Percentiles rank a stretch among this genome's conserved stretches.
Evolutionary conservation across 2,329 filamentous ascomycete species (phyloP).

Genomic region (Aureobasidium leucospermi): DNA sequence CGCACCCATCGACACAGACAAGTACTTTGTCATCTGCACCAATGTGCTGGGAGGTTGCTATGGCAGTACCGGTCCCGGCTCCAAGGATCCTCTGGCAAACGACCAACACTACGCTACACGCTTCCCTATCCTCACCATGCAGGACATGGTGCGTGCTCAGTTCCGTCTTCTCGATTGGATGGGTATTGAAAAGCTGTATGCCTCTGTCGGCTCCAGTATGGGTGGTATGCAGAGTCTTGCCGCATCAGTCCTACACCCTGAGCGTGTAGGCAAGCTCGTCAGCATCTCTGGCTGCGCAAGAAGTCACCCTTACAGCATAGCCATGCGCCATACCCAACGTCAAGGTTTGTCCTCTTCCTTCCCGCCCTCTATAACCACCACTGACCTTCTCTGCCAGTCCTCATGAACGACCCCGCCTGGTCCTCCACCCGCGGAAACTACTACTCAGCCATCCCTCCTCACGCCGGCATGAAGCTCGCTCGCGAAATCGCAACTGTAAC

Average conservation of each 20-base stretch:
- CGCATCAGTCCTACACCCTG: conserved; percentile 74
- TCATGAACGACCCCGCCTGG: conserved; percentile 99
- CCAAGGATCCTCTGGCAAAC: conserved; percentile 58
- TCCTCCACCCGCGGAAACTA: conserved; percentile 69
- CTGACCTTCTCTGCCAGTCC: conserved; percentile 42
- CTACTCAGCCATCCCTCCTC: conserved; percentile 78
- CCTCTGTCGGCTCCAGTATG: conserved; percentile 94
- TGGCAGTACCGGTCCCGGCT: conserved; percentile 85
- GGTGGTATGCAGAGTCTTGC: conserved; percentile 96
- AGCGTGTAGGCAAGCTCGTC: conserved; percentile 72
- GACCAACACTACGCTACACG: conserved; percentile 76
- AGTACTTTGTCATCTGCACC: conserved; percentile 90
- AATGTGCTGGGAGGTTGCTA: conserved; percentile 96
- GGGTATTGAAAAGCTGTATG: conserved; percentile 71
- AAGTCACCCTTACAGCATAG: conserved; percentile 95
- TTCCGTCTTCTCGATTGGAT: conserved; percentile 79
- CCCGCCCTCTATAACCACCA: background rate
- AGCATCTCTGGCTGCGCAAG: conserved; percentile 90
- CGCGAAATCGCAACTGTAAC: conserved; percentile 97
- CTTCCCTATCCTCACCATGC: conserved; percentile 90
- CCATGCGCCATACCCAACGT: conserved; percentile 94
- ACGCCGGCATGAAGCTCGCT: conserved; percentile 95
- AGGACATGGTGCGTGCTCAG: conserved; percentile 96
- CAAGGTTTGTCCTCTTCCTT: conserved; percentile 45
- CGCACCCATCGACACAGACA: conserved; percentile 76